Conservation (phyloP, 306 rosid species). For the Pterocarpus santalinus region DNA sequence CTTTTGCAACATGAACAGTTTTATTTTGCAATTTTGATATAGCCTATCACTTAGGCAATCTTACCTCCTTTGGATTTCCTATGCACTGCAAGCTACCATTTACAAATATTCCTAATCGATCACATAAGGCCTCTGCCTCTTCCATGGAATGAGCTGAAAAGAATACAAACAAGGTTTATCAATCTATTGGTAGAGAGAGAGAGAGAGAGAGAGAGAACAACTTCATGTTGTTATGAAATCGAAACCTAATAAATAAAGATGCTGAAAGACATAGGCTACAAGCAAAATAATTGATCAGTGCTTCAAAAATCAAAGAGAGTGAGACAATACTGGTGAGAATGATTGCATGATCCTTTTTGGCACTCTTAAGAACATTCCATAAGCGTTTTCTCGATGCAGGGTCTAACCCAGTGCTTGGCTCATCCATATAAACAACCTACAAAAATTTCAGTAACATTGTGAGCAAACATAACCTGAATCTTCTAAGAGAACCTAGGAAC, state of each 20-base stretch:
- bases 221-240: too few relatives aligned
- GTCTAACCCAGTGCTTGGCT: constrained; percentile 91
- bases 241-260: too few relatives aligned
- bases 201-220: neutral
- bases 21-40: neutral
- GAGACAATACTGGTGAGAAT: constrained; percentile 76
- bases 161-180: constrained; percentile 31
- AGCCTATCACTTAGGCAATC: too few relatives aligned
- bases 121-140: constrained; percentile 90
- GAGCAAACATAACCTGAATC: constrained; percentile 22
- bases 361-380: constrained; percentile 83
- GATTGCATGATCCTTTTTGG: constrained; percentile 83
- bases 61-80: constrained; percentile 92
- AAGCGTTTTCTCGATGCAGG: constrained; percentile 86
- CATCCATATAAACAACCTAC: constrained; percentile 97
- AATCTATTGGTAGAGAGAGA: neutral
- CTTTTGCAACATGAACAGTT: too few relatives aligned
- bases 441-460: neutral
- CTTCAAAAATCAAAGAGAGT: constrained; percentile 33
- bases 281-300: too few relatives aligned
- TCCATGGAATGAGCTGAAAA: constrained; percentile 96
- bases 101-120: constrained; percentile 84
- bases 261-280: too few relatives aligned
- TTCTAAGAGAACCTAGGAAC: neutral
- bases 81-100: constrained; percentile 89